Evolutionary conservation across 352 stramenopile species (phyloP), one percentile per base, ranked within the genome.

Genomic region (Thalassiosira livingstoniorum): DNA sequence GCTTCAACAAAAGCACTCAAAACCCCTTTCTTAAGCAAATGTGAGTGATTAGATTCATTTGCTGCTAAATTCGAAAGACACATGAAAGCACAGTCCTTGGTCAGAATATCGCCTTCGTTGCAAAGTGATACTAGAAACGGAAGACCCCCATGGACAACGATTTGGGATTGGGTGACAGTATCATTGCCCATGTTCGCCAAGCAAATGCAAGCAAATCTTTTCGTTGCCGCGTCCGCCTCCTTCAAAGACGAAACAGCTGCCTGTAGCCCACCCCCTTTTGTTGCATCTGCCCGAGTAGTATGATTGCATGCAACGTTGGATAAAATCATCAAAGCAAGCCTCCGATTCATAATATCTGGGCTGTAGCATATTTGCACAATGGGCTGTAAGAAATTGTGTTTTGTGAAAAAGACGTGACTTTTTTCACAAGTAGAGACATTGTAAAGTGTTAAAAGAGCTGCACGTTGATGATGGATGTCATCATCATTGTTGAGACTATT

Each of bases 101-200:
- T 96, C 62, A 97, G 95, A 0, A 94, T 32, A 82, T 97, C 91
- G 4, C 87, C 82, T 18, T 53, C 27, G 21, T 90, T 61, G 0
- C 70, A 77, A 72, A 98, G 93, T 7, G 89, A 84, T 10, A 98
- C 71, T 65, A 99, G 94, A 27, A 95, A 83, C 0, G 91, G 88
- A 15, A 99, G 87, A 4, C 96, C 96, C 2, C 96, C 97, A 74
- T 98, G 97, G 5, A 98, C 95, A 13, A 98, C 87, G 47, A 98
- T 94, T 80, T 96, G 92, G 65, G 92, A 95, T 85, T 98, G 97
- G 21, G 97, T 95, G 45, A 94, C 79, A 54, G 91, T 75, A 67
- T 97, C 94, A 72, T 96, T 98, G 23, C 95, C 96, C 78, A 99
- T 92, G 85, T 99, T 99, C 76, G 96, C 98, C 39, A 99, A 86